These are phyloP conservation scores for Blumeria graminis DNA, from an alignment of 2,329 filamentous ascomycete species.

Conservation along the genomic window DNA sequence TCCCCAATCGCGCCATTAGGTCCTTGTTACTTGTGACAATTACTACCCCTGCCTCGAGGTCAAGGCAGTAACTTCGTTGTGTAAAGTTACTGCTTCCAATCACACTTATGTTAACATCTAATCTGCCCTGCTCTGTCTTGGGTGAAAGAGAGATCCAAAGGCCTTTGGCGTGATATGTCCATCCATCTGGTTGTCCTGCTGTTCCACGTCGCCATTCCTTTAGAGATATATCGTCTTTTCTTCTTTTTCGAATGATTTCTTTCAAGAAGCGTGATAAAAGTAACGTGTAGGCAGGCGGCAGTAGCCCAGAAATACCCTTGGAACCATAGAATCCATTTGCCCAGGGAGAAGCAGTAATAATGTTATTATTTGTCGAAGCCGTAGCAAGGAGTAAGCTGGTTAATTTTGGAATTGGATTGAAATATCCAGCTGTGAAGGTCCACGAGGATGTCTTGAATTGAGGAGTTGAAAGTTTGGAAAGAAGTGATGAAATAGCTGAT, in stretches of 20 bases:
- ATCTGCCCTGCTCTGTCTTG: conserved; percentile 35
- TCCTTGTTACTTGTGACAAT: conserved; percentile 57
- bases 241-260: conserved; percentile 14
- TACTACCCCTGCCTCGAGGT: conserved; percentile 71
- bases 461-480: conserved; percentile 40
- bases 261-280: conserved; percentile 60
- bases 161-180: conserved; percentile 97
- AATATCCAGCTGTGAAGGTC: conserved; percentile 96
- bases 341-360: conserved; percentile 77
- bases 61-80: conserved; percentile 72
- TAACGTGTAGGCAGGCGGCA: conserved; percentile 80
- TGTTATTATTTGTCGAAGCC: conserved; percentile 43
- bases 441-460: conserved; percentile 48
- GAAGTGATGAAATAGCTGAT: conserved; percentile 51
- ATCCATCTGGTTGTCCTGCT: conserved; percentile 58
- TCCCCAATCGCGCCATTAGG: conserved; percentile 46
- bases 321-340: conserved; percentile 92
- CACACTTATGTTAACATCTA: conserved; percentile 51
- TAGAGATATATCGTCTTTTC: conserved; percentile 37
- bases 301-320: conserved; percentile 64
- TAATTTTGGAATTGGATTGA: conserved; percentile 78
- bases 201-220: conserved; percentile 76
- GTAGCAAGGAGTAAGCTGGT: conserved; percentile 58
- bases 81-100: conserved; percentile 93
- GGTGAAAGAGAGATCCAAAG: conserved; percentile 62